Percentiles rank a stretch among this genome's conserved stretches.
Conservation (phyloP, 805 yeast genomes). For the Lipomyces orientalis region DNA sequence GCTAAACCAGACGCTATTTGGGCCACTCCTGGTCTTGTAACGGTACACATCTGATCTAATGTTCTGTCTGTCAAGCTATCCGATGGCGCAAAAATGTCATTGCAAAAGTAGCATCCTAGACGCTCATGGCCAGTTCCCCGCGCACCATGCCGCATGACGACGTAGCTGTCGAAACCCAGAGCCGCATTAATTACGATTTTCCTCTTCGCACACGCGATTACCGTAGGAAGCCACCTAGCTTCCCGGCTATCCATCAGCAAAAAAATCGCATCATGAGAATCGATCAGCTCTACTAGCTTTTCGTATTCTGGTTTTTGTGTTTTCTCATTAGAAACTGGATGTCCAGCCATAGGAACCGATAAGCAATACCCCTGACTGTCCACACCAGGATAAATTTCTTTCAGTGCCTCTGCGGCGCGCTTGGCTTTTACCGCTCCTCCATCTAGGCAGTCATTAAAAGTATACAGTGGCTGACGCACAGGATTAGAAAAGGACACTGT, state of each 20-base stretch:
- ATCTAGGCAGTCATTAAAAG: constrained; percentile 76
- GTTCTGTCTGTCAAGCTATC: constrained; percentile 88
- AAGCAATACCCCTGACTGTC: constrained; percentile 58
- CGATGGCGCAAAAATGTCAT: constrained; percentile 92
- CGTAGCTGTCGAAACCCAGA: constrained; percentile 88
- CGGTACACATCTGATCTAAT: constrained; percentile 98
- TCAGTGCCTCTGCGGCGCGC: constrained; percentile 75
- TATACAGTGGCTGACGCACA: constrained; percentile 88
- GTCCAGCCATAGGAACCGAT: constrained; percentile 97
- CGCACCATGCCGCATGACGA: constrained; percentile 93
- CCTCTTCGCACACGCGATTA: constrained; percentile 66
- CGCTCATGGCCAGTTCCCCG: constrained; percentile 43
- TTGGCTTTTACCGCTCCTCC: constrained; percentile 80
- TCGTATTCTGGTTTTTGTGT: constrained; percentile 60
- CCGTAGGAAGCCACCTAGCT: constrained; percentile 96
- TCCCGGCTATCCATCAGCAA: constrained; percentile 93
- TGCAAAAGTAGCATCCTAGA: constrained; percentile 94
- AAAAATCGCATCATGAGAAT: constrained; percentile 75
- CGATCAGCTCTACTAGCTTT: constrained; percentile 57
- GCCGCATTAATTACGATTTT: constrained; percentile 92
- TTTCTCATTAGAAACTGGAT: constrained; percentile 67
- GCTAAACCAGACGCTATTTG: constrained; percentile 84
- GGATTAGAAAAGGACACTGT: constrained; percentile 91
- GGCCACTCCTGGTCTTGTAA: constrained; percentile 96
- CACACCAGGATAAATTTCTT: constrained; percentile 79